Conservation (phyloP, 768 basidiomycete species). For the Lenzites betulinus region DNA sequence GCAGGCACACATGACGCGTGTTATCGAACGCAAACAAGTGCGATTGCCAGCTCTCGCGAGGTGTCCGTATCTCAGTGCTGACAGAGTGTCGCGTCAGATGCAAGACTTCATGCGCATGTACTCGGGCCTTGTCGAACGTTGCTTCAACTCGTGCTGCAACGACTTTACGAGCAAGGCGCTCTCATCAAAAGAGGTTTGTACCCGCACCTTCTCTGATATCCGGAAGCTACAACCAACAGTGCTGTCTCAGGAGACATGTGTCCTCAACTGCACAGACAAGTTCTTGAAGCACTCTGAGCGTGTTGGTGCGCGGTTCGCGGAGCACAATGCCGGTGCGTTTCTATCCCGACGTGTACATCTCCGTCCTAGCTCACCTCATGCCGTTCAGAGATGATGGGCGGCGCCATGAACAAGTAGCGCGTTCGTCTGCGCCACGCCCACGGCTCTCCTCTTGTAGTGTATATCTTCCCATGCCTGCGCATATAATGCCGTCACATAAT, state of each 20-base stretch:
- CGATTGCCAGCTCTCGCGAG: slow-evolving; percentile 14
- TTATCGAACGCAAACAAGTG: slow-evolving; percentile 98
- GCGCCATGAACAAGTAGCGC: slow-evolving; percentile 13
- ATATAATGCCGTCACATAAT: slow-evolving; percentile 16
- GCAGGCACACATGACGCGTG: slow-evolving; percentile 92
- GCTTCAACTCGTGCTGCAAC: slow-evolving; percentile 93
- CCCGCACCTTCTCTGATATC: slow-evolving; percentile 7
- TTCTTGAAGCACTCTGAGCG: slow-evolving; percentile 96
- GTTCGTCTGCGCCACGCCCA: neutral
- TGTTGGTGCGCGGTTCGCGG: slow-evolving; percentile 89
- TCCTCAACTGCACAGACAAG: slow-evolving; percentile 95
- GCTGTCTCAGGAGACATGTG: slow-evolving; percentile 73
- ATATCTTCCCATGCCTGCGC: slow-evolving; percentile 12
- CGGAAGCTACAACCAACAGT: slow-evolving; percentile 1
- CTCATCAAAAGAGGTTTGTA: slow-evolving; percentile 83
- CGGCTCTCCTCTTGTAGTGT: slow-evolving; percentile 6
- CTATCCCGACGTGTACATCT: neutral
- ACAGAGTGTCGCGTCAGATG: slow-evolving; percentile 60
- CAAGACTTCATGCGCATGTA: slow-evolving; percentile 98
- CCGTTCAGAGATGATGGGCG: slow-evolving; percentile 22
- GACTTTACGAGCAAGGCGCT: slow-evolving; percentile 96
- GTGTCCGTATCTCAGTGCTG: neutral
- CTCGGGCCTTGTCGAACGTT: slow-evolving; percentile 91
- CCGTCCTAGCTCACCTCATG: neutral
- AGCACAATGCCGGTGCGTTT: slow-evolving; percentile 83